Evolutionary conservation across 345 rosid genomes (phyloP), one percentile per base, ranked within the genome.

Genomic region (Populus simonii): DNA sequence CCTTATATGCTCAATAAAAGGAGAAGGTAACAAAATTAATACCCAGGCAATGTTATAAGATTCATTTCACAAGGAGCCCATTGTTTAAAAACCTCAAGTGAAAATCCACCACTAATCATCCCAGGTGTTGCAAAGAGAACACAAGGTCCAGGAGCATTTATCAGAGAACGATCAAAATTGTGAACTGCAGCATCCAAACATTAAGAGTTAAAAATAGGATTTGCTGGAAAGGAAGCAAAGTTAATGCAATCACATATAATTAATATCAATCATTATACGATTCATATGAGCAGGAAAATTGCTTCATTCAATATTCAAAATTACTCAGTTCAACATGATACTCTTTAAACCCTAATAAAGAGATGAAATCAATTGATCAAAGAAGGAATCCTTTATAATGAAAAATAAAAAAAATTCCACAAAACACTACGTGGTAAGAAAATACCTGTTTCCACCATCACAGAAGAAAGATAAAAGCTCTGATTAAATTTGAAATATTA

Each of bases 121-220:
- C 99, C 98, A 41, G 98, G 99, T 78, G 99, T 93, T 53, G 99
- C 98, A 84, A 96, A 96, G 68, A 96, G 98, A 84, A 96, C 95
- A 78, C 99, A 96, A 77, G 99, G 98, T 45, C 99, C 98, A 67
- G 98, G 93, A 80, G 89, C 87, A 86, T 90, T 85, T 66, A 96
- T 84, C 77, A 90, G 75, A 55, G 98, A 91, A n/a, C 98, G 94
- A 68, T 96, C 91, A 59, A 93, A 96, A 66, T 84, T 84, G 77
- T 76, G 71, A 87, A 92, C 98, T 95, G 87, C 89, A 89, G 74
- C 11, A 39, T 53, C 31, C 49, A 79, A 73, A 31, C 68, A 74
- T 6, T 1, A 74, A 11, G 15, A 41, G n/a, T 67, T 59, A 73
- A 25, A 55, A 38, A 59, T 38, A 57, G 35, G 51, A 61, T 27